Base-by-base conservation (phyloP, 164 flowering plant genomes). In the Amborella trichopoda region DNA sequence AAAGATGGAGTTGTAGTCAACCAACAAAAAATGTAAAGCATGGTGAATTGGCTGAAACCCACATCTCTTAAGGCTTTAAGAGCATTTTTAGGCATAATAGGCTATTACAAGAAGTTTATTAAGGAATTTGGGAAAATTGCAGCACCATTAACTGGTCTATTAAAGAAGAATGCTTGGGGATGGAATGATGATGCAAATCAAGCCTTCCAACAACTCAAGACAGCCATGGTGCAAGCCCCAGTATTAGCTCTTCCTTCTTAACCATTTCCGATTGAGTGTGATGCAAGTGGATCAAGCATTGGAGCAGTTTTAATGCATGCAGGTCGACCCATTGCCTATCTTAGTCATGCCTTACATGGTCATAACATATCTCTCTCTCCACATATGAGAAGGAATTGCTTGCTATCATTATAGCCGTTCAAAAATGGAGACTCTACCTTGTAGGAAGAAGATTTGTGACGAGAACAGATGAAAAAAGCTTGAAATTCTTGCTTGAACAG, bases 101-200 rank as follows among this genome's bases (percentile, higher is more conserved):
- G 22, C 11, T 48, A 19, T 32, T 28, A 28, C 6, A 20, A 28
- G 14, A 8, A 14, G 0, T 28, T 17, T 6, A 20, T 48, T 17
- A 24, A 48, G 4, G 30, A 32, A 18, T 48, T 18, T 32, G 38
- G 51, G 11, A 28, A 28, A 6, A 48, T 48, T 26, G 51, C 21
- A 2, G 9, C 22, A 3, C 51, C 39, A 3, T 22, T 48, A 6
- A 28, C 24, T 1, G 11, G 32, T 0, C 28, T 48, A 25, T 17
- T 30, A 2, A 28, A 48, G 41, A 49, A 49, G 26, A 28, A 23
- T 0, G 9, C n/a, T 0, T 49, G 32, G 11, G 8, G 6, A 2
- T 49, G 52, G 52, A 33, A 5, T 10, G 6, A 8, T 2, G 9
- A 20, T 6, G 27, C 42, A 19, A 25, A 36, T 4, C 20, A 22